Evolutionary conservation across 805 yeast species (phyloP).

Genomic region (Candida coleopterorum): DNA sequence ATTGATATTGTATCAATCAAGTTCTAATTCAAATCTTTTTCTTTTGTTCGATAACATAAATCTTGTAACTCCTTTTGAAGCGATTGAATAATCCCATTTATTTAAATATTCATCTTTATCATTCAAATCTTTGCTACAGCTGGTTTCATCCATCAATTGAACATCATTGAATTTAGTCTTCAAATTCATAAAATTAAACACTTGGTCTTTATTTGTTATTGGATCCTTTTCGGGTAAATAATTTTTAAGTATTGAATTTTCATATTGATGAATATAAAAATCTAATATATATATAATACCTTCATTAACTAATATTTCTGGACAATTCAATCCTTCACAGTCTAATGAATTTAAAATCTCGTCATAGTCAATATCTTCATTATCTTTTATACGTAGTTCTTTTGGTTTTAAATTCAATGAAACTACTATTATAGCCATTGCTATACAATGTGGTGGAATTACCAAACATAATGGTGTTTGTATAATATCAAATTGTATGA

Average conservation of each 20-base stretch:
- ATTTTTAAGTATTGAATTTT: conserved; percentile 44
- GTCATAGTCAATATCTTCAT: conserved; percentile 12
- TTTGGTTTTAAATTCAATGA: conserved; percentile 47
- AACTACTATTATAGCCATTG: conserved; percentile 61
- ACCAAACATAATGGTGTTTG: conserved; percentile 64
- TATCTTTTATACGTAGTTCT: conserved; percentile 21
- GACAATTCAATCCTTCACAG: conserved; percentile 36
- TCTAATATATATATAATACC: conserved; percentile 56
- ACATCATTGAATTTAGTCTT: conserved; percentile 40
- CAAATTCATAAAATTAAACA: conserved; percentile 43
- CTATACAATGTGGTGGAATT: conserved; percentile 71
- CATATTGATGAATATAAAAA: conserved; percentile 55
- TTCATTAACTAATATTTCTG: conserved; percentile 42
- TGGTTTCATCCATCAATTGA: conserved; percentile 25
- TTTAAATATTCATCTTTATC: conserved; percentile 46
- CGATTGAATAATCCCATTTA: conserved; percentile 39
- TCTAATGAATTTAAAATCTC: conserved; percentile 28
- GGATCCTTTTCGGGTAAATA: conserved; percentile 34
- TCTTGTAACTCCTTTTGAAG: conserved; percentile 39
- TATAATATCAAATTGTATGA: conserved; percentile 68
- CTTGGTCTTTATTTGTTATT: conserved; percentile 40
- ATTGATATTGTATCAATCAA: conserved; percentile 13
- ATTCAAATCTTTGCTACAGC: conserved; percentile 18
- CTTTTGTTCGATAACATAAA: conserved; percentile 50
- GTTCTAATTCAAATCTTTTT: conserved; percentile 41